These are phyloP conservation scores for Boletales sp. DNA, from an alignment of 768 basidiomycete species.

Conservation along the genomic window DNA sequence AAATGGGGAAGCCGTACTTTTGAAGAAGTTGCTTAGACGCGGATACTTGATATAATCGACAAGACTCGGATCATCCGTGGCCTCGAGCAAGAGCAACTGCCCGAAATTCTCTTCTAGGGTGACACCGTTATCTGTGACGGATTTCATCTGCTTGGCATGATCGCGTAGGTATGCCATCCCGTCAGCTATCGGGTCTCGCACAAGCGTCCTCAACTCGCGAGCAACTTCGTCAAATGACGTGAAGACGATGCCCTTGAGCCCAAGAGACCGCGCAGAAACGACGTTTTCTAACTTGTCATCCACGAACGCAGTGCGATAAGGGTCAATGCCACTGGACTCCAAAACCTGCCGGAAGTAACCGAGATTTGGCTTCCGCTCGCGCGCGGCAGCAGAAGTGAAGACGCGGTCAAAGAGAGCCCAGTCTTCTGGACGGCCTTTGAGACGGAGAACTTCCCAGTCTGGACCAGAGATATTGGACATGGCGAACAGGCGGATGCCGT, in stretches of 20 bases:
- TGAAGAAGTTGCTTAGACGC: conserved; percentile 19
- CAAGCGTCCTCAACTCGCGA: conserved; percentile 10
- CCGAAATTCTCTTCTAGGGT: conserved; percentile 17
- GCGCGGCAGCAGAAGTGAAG: conserved; percentile 17
- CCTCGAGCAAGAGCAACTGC: conserved; percentile 21
- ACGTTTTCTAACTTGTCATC: conserved; percentile 23
- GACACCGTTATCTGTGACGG: conserved; percentile 9
- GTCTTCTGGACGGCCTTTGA: conserved; percentile 9
- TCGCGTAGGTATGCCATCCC: conserved; percentile 11
- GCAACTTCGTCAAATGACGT: conserved; percentile 14
- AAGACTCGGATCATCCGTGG: conserved; percentile 13
- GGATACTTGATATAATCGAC: conserved; percentile 18
- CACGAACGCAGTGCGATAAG: conserved; percentile 20
- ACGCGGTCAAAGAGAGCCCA: conserved; percentile 19
- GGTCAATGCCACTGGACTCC: conserved; percentile 13
- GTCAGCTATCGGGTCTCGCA: conserved; percentile 14
- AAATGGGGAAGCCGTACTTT: conserved; percentile 4
- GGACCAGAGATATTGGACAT: conserved; percentile 22
- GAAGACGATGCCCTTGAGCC: conserved; percentile 18
- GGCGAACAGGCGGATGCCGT: conserved; percentile 13
- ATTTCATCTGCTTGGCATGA: conserved; percentile 16
- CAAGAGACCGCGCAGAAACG: conserved; percentile 16
- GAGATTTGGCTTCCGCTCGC: conserved; percentile 19
- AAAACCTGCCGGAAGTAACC: conserved; percentile 16
- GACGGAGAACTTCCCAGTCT: conserved; percentile 18